Percentiles rank a stretch among this genome's conserved stretches.
Conservation (phyloP, 78 protist species). For the Speleostelium caveatum region DNA sequence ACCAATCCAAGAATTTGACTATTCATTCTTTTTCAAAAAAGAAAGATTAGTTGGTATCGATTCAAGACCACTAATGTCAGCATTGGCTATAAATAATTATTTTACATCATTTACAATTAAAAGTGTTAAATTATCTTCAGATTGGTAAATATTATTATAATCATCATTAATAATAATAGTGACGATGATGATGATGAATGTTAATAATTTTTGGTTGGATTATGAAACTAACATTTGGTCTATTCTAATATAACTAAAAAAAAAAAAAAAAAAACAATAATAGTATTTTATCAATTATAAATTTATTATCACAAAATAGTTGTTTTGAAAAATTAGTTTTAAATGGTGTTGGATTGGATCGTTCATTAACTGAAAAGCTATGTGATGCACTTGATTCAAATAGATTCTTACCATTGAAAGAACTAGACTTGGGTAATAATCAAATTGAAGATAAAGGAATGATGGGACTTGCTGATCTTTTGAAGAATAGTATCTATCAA, state of each 20-base stretch:
- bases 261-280: too few species aligned
- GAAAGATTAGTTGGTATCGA: constrained; percentile 44
- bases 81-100: constrained; percentile 48
- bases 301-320: constrained; percentile 30
- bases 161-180: too few species aligned
- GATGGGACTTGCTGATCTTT: constrained; percentile 15
- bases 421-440: constrained; percentile 70
- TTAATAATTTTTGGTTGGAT: too few species aligned
- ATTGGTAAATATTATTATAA: constrained; percentile 18
- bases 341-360: constrained; percentile 68
- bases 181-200: neutral
- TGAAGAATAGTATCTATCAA: neutral
- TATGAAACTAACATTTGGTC: neutral
- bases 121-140: constrained; percentile 42
- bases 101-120: constrained; percentile 46
- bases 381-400: constrained; percentile 26
- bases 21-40: constrained; percentile 69
- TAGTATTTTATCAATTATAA: constrained; percentile 49
- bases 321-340: constrained; percentile 42
- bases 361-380: constrained; percentile 40
- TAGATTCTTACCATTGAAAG: constrained; percentile 44
- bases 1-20: constrained; percentile 44
- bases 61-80: constrained; percentile 62
- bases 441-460: constrained; percentile 70
- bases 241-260: neutral